Base-by-base conservation (phyloP, 2,329 filamentous ascomycete species). In the Phaeomoniella chlamydospora region DNA sequence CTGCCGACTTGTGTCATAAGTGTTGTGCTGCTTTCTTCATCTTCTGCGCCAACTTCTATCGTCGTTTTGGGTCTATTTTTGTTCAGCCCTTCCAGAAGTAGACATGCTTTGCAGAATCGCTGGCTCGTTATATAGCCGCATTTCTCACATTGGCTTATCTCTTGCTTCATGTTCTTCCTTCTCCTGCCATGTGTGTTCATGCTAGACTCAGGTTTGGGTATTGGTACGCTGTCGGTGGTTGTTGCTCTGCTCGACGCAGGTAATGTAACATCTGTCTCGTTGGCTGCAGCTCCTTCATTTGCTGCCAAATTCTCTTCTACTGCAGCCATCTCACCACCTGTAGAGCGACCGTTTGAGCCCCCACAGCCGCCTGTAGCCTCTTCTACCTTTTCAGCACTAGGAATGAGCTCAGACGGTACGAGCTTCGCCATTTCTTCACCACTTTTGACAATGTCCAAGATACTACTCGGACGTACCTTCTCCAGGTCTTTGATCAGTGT, bases 41-140 rank as follows among this genome's bases (percentile, higher is more conserved):
- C 62, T 35, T 65, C 62, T 42, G 63, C 55, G 16, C 52, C 54
- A 19, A 62, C 48, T 42, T 63, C 58, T 19, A 67, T 64, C 5
- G 54, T 48, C 5, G 57, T 63, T 46, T 57, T 61, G 18, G 67
- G 67, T 10, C 62, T 50, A 42, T 65, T 73, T 49, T 90, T 94
- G 54, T 98, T 98, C 33, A 98, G 57, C 0, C 81, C 84, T 48
- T 96, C 87, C 2, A 98, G 70, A 31, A 98, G 64, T 42, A 77
- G 80, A 54, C 90, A 98, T 1, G 90, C 90, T 58, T 98, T 93
- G 59, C 90, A 98, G 29, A 94, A 74, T 18, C 74, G 72, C 57
- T 98, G 90, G 48, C 87, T 94, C 2, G 90, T 94, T 57, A 98
- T 81, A 54, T 96, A 98, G 11, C 90, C 90, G 48, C 90, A 98